Percentiles rank a stretch among this genome's conserved stretches.
phyloP scores from a whole-genome alignment of 306 rosid genomes.

The Dryas alaskensis region DNA sequence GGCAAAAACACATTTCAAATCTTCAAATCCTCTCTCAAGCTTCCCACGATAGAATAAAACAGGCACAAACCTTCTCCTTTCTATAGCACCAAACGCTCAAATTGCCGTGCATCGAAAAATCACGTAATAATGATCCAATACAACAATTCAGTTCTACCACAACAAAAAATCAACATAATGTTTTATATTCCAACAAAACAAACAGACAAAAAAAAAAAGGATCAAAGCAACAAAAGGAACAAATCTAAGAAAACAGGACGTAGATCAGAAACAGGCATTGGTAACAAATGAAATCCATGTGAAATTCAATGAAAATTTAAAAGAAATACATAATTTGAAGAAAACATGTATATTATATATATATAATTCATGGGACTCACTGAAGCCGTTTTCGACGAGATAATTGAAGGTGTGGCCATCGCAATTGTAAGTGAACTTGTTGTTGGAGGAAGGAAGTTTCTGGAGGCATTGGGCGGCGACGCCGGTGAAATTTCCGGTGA shows the following conservation, averaged over 20 bases:
- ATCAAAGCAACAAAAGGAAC: background rate
- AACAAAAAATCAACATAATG: background rate
- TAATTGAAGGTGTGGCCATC: slow-evolving; percentile 97
- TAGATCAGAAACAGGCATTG: background rate
- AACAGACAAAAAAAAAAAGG: background rate
- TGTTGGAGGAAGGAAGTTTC: slow-evolving; percentile 86
- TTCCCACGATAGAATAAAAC: background rate
- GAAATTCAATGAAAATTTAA: background rate
- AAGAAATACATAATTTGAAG: background rate
- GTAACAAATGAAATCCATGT: background rate
- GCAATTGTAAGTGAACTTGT: slow-evolving; percentile 89
- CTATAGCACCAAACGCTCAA: background rate
- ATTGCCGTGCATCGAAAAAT: background rate
- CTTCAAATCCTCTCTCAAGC: background rate
- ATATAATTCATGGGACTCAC: slow-evolving; percentile 34
- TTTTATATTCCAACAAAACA: background rate
- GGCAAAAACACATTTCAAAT: background rate
- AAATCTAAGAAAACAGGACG: background rate
- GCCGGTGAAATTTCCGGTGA: slow-evolving; percentile 68
- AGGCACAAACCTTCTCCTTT: background rate
- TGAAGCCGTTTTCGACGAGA: slow-evolving; percentile 86
- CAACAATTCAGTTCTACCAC: background rate
- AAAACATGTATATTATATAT: background rate
- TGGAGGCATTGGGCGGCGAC: slow-evolving; percentile 92
- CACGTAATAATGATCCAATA: background rate